Percentiles rank a stretch among this genome's conserved stretches.
Evolutionary conservation across 2,329 filamentous ascomycete species (phyloP).

Genomic region (Paecilomyces niveus): DNA sequence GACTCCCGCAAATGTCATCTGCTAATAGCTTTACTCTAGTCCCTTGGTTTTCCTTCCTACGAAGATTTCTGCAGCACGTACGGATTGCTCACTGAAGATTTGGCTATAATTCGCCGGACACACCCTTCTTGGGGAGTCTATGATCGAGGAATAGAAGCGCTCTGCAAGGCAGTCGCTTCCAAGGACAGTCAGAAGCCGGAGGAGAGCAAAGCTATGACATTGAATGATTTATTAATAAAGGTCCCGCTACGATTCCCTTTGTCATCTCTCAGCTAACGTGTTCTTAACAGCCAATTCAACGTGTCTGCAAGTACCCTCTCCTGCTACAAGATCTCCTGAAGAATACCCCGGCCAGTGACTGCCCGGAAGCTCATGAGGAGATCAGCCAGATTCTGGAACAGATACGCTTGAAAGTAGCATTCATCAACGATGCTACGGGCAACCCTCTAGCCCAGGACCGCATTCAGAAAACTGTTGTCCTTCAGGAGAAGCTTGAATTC

Average conservation of each 20-base stretch:
- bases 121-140: conserved; percentile 70
- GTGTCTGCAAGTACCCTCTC: conserved; percentile 84
- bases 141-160: conserved; percentile 75
- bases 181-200: conserved; percentile 57
- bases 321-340: conserved; percentile 78
- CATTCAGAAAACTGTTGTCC: conserved; percentile 73
- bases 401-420: conserved; percentile 66
- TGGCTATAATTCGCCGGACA: conserved; percentile 60
- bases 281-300: conserved; percentile 68
- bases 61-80: conserved; percentile 90
- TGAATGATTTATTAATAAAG: conserved; percentile 86
- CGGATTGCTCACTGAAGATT: conserved; percentile 73
- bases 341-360: conserved; percentile 76
- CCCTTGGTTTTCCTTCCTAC: conserved; percentile 76
- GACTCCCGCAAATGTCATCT: conserved; percentile 21
- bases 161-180: conserved; percentile 68
- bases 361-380: conserved; percentile 72
- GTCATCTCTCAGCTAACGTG: conserved; percentile 6
- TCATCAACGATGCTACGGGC: conserved; percentile 79
- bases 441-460: conserved; percentile 62
- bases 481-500: conserved; percentile 76
- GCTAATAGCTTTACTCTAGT: conserved; percentile 49
- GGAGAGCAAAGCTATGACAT: conserved; percentile 67
- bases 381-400: conserved; percentile 66
- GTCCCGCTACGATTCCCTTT: conserved; percentile 36